phyloP scores from a whole-genome alignment of 371 early-diverging fungal genomes.

The Mucor plumbeus region DNA sequence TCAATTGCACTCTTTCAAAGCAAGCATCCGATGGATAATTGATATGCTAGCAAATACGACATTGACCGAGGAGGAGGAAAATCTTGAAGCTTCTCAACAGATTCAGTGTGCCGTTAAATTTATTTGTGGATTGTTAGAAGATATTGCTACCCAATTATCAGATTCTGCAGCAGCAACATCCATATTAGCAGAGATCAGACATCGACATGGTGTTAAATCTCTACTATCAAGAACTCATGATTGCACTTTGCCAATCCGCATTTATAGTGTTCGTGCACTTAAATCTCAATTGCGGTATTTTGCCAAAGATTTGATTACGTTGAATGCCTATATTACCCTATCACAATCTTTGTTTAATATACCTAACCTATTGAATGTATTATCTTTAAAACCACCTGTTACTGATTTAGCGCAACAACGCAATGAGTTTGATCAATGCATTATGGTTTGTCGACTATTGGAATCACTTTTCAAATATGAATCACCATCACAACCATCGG shows the following conservation, averaged over 20 bases:
- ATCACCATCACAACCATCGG: not conserved
- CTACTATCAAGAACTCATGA: not conserved
- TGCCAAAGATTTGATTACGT: not conserved
- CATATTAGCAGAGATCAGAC: not conserved
- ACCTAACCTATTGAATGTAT: not conserved
- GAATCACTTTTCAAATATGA: not conserved
- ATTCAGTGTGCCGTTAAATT: slow-evolving; percentile 4
- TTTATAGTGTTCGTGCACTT: not conserved
- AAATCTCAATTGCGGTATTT: not conserved
- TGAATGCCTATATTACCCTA: not conserved
- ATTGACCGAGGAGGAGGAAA: not conserved
- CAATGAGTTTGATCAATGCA: slow-evolving; percentile 1
- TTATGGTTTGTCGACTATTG: not conserved
- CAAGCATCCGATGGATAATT: slow-evolving; percentile 7
- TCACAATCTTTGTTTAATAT: not conserved
- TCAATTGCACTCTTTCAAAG: slow-evolving; percentile 12
- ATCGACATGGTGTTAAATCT: not conserved
- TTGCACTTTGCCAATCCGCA: not conserved
- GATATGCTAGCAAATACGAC: not conserved
- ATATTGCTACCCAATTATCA: not conserved
- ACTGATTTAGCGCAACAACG: not conserved
- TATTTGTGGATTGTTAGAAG: not conserved
- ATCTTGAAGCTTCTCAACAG: not conserved
- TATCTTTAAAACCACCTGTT: not conserved
- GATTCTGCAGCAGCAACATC: not conserved